These are phyloP conservation scores for Ambrosiella xylebori DNA, from an alignment of 2,329 filamentous ascomycete genomes.

Conservation along the genomic window DNA sequence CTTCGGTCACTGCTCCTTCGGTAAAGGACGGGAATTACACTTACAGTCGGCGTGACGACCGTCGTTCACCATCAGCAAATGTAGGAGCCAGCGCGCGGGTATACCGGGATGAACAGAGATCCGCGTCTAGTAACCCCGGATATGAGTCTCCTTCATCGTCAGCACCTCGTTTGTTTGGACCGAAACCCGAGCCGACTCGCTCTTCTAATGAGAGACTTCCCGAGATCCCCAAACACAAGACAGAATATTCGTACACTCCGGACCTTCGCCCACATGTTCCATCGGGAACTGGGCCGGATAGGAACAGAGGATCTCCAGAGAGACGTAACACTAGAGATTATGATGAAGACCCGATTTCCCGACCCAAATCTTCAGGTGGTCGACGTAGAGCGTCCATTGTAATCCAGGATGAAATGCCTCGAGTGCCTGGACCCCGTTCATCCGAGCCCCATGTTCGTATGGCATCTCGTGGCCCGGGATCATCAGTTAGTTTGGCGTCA, in stretches of 20 bases:
- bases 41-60: constrained; percentile 1
- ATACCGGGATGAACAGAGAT: constrained; percentile 7
- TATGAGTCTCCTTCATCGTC: constrained; percentile 5
- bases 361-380: constrained; percentile 10
- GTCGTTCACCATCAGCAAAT: constrained; percentile 7
- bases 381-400: constrained; percentile 5
- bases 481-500: constrained; percentile 6
- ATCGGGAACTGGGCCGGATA: background rate
- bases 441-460: constrained; percentile 5
- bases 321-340: background rate
- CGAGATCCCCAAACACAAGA: constrained; percentile 4
- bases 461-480: constrained; percentile 4
- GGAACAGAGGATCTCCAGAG: constrained; percentile 6
- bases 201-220: constrained; percentile 1
- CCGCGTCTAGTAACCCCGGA: constrained; percentile 8
- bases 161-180: constrained; percentile 9
- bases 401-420: constrained; percentile 7
- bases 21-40: constrained; percentile 6
- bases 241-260: constrained; percentile 1
- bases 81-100: background rate
- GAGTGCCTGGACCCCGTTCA: constrained; percentile 6
- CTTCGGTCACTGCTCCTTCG: background rate
- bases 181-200: constrained; percentile 10
- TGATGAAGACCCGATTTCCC: background rate
- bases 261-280: constrained; percentile 3